A percentile compares a stretch with the other conserved stretches of the same genome.
Conservation (phyloP, 129 eudicot species). For the Artemisia annua region DNA sequence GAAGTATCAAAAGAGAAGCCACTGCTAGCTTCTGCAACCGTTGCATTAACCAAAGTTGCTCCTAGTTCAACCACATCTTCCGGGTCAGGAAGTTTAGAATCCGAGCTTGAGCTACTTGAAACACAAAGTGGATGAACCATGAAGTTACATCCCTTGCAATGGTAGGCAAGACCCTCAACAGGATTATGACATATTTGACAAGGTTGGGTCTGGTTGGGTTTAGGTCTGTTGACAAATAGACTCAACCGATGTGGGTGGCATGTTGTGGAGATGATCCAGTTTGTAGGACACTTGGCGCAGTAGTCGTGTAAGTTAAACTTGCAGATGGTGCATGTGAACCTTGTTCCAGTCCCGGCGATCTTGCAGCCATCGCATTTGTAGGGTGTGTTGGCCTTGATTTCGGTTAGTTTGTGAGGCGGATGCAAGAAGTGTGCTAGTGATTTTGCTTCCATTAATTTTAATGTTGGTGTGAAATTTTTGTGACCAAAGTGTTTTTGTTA, state of each 20-base stretch:
- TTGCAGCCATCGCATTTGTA: constrained; percentile 26
- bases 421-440: constrained; percentile 27
- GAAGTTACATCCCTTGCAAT: constrained; percentile 16
- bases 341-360: background rate
- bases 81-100: constrained; percentile 4
- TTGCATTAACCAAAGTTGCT: background rate
- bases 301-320: constrained; percentile 21
- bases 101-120: background rate
- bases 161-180: constrained; percentile 16
- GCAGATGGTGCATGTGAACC: constrained; percentile 30
- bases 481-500: background rate
- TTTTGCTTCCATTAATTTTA: constrained; percentile 1
- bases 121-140: constrained; percentile 20
- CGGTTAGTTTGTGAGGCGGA: constrained; percentile 17
- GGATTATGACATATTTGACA: constrained; percentile 19
- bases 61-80: constrained; percentile 15
- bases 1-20: background rate
- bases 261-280: constrained; percentile 1
- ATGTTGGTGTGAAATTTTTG: background rate
- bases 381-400: background rate
- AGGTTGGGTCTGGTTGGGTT: background rate
- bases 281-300: constrained; percentile 22
- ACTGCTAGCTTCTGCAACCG: background rate
- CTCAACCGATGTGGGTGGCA: constrained; percentile 9
- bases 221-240: constrained; percentile 5